Percentiles rank a stretch among this genome's conserved stretches.
phyloP scores from a whole-genome alignment of 2,329 filamentous ascomycete genomes.

The Trichophyton benhamiae region DNA sequence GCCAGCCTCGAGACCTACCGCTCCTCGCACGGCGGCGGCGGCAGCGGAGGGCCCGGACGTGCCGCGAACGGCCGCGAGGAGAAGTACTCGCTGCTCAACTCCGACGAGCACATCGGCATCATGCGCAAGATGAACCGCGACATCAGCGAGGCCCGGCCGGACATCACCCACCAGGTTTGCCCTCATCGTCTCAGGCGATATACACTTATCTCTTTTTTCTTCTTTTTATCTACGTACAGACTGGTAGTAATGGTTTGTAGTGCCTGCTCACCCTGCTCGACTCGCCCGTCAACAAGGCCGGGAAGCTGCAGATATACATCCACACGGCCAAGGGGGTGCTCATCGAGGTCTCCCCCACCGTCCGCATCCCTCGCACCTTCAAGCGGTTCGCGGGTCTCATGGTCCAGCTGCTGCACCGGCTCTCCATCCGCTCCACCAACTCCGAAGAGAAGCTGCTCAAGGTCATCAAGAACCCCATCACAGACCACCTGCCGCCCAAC shows the following conservation, averaged over 20 bases:
- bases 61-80: slow-evolving; percentile 52
- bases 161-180: slow-evolving; percentile 94
- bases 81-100: slow-evolving; percentile 95
- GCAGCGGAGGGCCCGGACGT: slow-evolving; percentile 38
- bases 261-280: slow-evolving; percentile 94
- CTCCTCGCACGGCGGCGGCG: slow-evolving; percentile 52
- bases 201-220: neutral
- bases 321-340: slow-evolving; percentile 94
- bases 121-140: slow-evolving; percentile 99
- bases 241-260: slow-evolving; percentile 37
- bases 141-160: slow-evolving; percentile 91
- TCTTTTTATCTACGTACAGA: neutral
- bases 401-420: slow-evolving; percentile 91
- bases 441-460: slow-evolving; percentile 96
- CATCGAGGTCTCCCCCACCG: slow-evolving; percentile 95
- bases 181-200: neutral
- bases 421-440: slow-evolving; percentile 91
- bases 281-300: slow-evolving; percentile 96
- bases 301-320: slow-evolving; percentile 95
- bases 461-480: slow-evolving; percentile 96
- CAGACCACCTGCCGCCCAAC: slow-evolving; percentile 88
- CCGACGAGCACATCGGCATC: slow-evolving; percentile 95
- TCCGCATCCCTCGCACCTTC: slow-evolving; percentile 94
- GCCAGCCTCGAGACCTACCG: slow-evolving; percentile 97
- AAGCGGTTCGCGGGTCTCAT: slow-evolving; percentile 98